Percentiles rank a stretch among this genome's conserved stretches.
Conservation (phyloP, 495 filamentous ascomycete species). For the Mytilinidion resinicola region DNA sequence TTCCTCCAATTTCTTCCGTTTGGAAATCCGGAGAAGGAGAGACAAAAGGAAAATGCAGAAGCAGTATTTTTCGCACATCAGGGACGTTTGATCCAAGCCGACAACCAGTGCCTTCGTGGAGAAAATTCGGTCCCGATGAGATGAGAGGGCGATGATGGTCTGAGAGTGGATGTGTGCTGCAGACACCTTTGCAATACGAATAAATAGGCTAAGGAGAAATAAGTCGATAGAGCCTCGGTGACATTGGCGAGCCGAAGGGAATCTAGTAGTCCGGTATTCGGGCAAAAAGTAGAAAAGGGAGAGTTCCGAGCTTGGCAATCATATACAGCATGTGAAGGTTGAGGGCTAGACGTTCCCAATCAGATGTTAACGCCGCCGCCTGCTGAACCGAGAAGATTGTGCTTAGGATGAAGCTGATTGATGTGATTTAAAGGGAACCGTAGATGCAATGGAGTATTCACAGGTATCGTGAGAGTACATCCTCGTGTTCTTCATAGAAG, state of each 20-base stretch:
- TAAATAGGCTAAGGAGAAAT: neutral
- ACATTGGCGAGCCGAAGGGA: neutral
- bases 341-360: neutral
- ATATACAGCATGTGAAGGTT: slow-evolving; percentile 1
- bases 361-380: neutral
- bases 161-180: neutral
- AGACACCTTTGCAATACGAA: neutral
- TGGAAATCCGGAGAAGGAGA: slow-evolving; percentile 1
- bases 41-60: slow-evolving; percentile 4
- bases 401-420: neutral
- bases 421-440: neutral
- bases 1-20: slow-evolving; percentile 12
- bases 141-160: neutral
- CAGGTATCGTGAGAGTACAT: neutral
- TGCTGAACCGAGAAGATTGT: neutral
- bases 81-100: neutral
- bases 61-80: neutral
- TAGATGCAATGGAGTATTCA: neutral
- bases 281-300: neutral
- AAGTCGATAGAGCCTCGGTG: neutral
- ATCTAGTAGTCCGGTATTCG: neutral
- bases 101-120: neutral
- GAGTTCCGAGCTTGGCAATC: neutral
- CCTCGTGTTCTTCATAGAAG: neutral
- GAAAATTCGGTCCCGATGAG: neutral